These are phyloP conservation scores for Adansonia rubrostipa DNA, from an alignment of 441 rosid species.

Conservation along the genomic window DNA sequence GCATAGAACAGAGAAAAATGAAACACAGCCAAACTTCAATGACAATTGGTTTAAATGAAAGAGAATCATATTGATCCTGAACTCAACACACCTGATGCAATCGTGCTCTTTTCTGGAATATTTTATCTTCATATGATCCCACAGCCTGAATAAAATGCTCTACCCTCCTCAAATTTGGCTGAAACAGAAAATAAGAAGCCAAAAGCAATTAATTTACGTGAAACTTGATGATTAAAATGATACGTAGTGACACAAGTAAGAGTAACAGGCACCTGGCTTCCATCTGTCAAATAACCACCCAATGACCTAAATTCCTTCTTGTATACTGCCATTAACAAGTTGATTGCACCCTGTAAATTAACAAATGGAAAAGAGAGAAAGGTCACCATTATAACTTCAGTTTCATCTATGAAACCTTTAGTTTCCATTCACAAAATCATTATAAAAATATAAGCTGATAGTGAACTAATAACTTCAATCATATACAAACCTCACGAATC, in stretches of 20 bases:
- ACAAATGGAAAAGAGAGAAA: conserved; percentile 22
- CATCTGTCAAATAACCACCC: conserved; percentile 76
- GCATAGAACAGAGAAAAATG: not conserved
- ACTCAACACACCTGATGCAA: conserved; percentile 63
- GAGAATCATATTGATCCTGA: conserved; percentile 8
- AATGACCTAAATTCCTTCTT: conserved; percentile 71
- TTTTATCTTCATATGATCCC: conserved; percentile 82
- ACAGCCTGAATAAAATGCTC: conserved; percentile 92
- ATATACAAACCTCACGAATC: conserved; percentile 88
- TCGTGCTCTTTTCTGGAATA: conserved; percentile 86
- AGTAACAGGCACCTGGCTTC: conserved; percentile 63
- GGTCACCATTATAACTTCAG: not conserved
- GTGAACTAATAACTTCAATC: not conserved
- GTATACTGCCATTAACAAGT: conserved; percentile 84
- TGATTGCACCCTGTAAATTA: conserved; percentile 85
- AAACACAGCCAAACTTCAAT: not conserved
- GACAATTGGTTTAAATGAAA: not conserved
- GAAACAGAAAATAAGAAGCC: conserved; percentile 32
- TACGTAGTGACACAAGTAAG: conserved; percentile 22
- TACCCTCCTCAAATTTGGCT: conserved; percentile 78
- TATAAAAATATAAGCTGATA: not conserved
- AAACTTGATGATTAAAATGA: conserved; percentile 21
- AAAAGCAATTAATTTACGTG: conserved; percentile 5
- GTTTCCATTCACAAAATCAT: conserved; percentile 1
- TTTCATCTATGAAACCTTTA: not conserved